Conservation (phyloP, 495 filamentous ascomycete genomes). For the Cercophora sp. region DNA sequence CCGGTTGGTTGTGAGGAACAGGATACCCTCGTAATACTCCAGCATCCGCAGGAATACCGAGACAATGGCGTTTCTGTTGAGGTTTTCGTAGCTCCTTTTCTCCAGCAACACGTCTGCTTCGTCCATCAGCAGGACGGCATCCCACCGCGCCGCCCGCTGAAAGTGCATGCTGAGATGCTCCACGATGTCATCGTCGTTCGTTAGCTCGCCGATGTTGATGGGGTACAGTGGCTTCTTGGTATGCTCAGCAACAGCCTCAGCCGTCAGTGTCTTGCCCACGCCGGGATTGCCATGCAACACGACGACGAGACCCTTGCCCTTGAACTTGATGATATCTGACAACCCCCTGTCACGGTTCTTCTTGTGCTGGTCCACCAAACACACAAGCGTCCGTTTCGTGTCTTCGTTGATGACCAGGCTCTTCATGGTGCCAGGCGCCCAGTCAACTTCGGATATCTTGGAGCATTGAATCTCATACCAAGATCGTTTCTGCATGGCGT, state of each 20-base stretch:
- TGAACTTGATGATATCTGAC: constrained; percentile 2
- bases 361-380: neutral
- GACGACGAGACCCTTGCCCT: neutral
- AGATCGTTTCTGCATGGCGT: neutral
- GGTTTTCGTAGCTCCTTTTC: constrained; percentile 3
- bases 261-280: neutral
- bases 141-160: neutral
- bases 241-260: neutral
- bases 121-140: neutral
- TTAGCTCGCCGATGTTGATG: constrained; percentile 1
- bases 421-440: neutral
- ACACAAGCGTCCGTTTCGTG: neutral
- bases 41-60: constrained; percentile 1
- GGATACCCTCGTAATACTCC: neutral
- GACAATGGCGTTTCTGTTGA: constrained; percentile 2
- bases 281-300: neutral
- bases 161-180: neutral
- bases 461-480: constrained; percentile 4
- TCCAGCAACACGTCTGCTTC: neutral
- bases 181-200: neutral
- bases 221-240: constrained; percentile 1
- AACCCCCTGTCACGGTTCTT: neutral
- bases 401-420: neutral
- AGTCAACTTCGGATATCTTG: neutral
- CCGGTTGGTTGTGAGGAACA: constrained; percentile 1